A percentile compares a stretch with the other conserved stretches of the same genome.
phyloP scores from a whole-genome alignment of 495 filamentous ascomycete species.

The Hypoxylon perforatum region DNA sequence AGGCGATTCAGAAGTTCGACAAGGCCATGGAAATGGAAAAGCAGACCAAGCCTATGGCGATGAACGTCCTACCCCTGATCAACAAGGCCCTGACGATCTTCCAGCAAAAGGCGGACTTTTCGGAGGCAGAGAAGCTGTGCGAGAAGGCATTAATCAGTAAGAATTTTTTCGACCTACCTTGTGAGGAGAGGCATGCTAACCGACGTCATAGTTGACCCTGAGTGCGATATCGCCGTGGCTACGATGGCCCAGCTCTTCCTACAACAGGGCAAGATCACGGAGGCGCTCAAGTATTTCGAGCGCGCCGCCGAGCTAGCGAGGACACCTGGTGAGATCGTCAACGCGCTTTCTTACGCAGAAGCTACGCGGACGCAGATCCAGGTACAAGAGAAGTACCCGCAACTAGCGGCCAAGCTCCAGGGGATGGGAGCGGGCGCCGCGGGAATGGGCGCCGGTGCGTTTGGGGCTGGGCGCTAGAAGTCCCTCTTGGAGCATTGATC shows the following conservation, averaged over 20 bases:
- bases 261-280: conserved; percentile 95
- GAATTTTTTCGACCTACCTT: conserved; percentile 44
- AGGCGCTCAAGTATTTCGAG: conserved; percentile 97
- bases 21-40: conserved; percentile 98
- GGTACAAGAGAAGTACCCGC: conserved; percentile 98
- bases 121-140: conserved; percentile 94
- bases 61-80: conserved; percentile 97
- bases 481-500: not conserved
- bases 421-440: conserved; percentile 66
- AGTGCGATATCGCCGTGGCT: conserved; percentile 98
- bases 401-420: conserved; percentile 84
- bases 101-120: conserved; percentile 97
- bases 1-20: conserved; percentile 98
- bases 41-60: conserved; percentile 87
- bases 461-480: conserved; percentile 19
- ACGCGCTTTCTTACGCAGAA: conserved; percentile 96
- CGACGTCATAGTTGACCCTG: conserved; percentile 84
- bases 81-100: conserved; percentile 98
- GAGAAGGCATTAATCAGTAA: conserved; percentile 97
- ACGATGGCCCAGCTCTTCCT: conserved; percentile 99
- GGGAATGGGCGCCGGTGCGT: conserved; percentile 40
- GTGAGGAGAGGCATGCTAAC: conserved; percentile 40
- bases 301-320: conserved; percentile 93
- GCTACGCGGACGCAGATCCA: conserved; percentile 96
- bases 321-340: conserved; percentile 95